Evolutionary conservation across 208 protist species (phyloP).

Genomic region (Naegleria fowleri): DNA sequence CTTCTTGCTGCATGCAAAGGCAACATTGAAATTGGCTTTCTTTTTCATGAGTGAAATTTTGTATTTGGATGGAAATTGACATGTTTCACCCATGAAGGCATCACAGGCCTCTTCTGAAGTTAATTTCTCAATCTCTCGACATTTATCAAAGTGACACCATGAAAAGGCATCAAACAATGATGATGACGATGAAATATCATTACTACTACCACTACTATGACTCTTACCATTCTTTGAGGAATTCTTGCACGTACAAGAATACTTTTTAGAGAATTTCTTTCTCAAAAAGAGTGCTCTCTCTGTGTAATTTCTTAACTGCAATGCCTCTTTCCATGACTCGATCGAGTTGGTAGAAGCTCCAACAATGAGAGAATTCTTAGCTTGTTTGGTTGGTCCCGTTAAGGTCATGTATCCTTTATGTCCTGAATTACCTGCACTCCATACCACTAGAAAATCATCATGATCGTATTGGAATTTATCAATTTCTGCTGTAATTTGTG

Average conservation of each 20-base stretch:
- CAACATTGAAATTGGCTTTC: neutral
- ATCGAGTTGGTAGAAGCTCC: neutral
- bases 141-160: neutral
- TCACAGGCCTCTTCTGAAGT: neutral
- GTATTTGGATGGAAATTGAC: neutral
- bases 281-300: neutral
- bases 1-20: neutral
- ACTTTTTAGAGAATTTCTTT: neutral
- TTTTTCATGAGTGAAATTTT: neutral
- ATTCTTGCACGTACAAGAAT: neutral
- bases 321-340: neutral
- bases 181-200: too few relatives aligned
- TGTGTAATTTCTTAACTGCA: neutral
- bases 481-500: conserved; percentile 31
- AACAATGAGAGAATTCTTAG: conserved; percentile 27
- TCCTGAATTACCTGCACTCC: conserved; percentile 61
- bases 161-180: neutral
- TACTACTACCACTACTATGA: too few relatives aligned
- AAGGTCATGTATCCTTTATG: conserved; percentile 11
- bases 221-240: too few relatives aligned
- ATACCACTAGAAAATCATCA: conserved; percentile 62
- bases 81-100: neutral
- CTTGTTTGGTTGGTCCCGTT: conserved; percentile 22
- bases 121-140: neutral
- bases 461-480: conserved; percentile 59